Base-by-base conservation (phyloP, 768 basidiomycete species). In the Termitomyces sp. region DNA sequence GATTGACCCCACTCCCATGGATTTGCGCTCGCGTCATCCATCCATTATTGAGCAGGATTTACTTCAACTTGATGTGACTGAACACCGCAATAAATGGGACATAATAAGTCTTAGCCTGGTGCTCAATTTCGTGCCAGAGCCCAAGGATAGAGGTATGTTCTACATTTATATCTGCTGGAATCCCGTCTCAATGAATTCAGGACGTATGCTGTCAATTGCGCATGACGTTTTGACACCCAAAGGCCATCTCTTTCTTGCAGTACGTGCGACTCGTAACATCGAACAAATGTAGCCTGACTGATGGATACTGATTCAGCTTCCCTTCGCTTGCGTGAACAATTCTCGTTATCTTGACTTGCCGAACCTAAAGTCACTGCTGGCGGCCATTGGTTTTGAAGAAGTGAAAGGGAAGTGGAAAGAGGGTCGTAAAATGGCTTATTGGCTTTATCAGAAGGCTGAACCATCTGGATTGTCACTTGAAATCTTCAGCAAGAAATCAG, bases 41-140 rank as follows among this genome's bases (percentile, higher is more conserved):
- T 73, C 78, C 40, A 96, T 97, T 32, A 28, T 78, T n/a, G 87
- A 96, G 70, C 93, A 95, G 70, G 92, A 97, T 70, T 96, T 96
- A 67, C 71, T 96, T 48, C 69, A 81, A 6, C 76, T 94, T 72
- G 83, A 89, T 55, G 66, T 72, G 55, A 69, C 67, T 18, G 76
- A 81, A 64, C 75, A 90, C 68, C 69, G 69, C 11, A 80, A 75
- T 62, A 78, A 77, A 65, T 97, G 93, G 90, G 88, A 93, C 65
- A 69, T 87, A 20, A 82, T 96, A 60, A 93, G 92, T 71, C 84
- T 96, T 28, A 94, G 93, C 67, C 76, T 97, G 39, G 95, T 97
- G 4, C 74, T 97, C 4, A 97, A 97, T 69, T 97, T 96, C 68
- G 91, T 94, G 1, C 88, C 91, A 24, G 81, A 86, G 32, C 78